Percentiles rank a stretch among this genome's conserved stretches.
Conservation (phyloP, 306 rosid genomes). For the Trichosanthes truncata region DNA sequence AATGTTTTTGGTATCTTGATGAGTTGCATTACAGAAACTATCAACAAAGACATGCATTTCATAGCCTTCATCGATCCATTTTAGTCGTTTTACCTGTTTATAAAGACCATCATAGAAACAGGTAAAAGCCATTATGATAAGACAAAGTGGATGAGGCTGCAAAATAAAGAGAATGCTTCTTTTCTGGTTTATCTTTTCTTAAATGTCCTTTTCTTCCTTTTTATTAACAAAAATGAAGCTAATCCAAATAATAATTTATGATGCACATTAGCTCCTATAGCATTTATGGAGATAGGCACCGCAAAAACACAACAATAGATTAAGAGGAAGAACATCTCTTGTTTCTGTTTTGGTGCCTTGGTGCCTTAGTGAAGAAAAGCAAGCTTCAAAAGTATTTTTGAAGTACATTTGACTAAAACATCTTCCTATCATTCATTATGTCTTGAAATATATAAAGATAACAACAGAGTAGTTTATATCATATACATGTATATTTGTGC, state of each 20-base stretch:
- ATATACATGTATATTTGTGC: background rate
- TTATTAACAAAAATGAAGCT: background rate
- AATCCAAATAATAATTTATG: background rate
- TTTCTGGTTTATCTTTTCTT: background rate
- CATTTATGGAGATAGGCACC: background rate
- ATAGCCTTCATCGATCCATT: slow-evolving; percentile 75
- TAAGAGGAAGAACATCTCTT: background rate
- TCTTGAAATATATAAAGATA: background rate
- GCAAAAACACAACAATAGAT: background rate
- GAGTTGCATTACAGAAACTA: slow-evolving; percentile 19
- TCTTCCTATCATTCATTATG: background rate
- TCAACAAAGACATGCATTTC: slow-evolving; percentile 65
- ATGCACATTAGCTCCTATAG: background rate
- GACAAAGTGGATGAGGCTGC: background rate
- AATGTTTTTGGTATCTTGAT: slow-evolving; percentile 15
- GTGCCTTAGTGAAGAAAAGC: background rate
- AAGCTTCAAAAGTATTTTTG: background rate
- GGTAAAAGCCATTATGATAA: background rate
- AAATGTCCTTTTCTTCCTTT: background rate
- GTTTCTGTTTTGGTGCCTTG: background rate
- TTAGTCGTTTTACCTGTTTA: slow-evolving; percentile 58
- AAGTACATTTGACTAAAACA: background rate
- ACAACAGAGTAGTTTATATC: background rate
- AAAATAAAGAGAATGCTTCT: background rate
- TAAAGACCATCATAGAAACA: background rate